Evolutionary conservation across 345 rosid species (phyloP).

Genomic region (Eucalyptus fibrosa): DNA sequence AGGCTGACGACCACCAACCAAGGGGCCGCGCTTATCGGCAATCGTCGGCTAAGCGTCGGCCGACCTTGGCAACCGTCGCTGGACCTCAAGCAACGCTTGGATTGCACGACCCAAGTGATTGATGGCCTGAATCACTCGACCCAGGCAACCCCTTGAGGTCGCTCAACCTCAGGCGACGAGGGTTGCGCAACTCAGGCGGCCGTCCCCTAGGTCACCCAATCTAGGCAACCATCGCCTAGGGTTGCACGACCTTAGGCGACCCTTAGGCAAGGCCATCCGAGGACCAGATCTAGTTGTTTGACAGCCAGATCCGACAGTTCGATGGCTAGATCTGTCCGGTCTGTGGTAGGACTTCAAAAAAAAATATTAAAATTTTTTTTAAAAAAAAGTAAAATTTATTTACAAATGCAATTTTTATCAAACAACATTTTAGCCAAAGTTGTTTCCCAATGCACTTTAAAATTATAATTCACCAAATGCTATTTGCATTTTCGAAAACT

Average conservation of each 20-base stretch:
- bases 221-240: no score
- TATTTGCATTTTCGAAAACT: fast-evolving
- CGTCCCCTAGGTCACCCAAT: no score
- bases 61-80: fast-evolving
- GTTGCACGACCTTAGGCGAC: no score
- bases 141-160: fast-evolving
- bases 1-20: fast-evolving
- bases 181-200: fast-evolving
- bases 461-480: fast-evolving
- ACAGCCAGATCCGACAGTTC: fast-evolving
- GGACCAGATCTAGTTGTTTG: fast-evolving
- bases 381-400: no score
- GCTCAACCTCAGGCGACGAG: fast-evolving
- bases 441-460: no score
- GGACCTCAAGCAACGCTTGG: no score
- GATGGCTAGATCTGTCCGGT: fast-evolving
- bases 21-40: fast-evolving
- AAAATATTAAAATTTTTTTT: no score
- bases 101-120: fast-evolving
- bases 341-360: no score
- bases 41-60: fast-evolving
- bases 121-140: fast-evolving
- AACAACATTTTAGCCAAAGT: no score
- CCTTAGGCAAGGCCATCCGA: no score
- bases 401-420: no score